These are phyloP conservation scores for Xylaria hypoxylon DNA, from an alignment of 2,329 filamentous ascomycete species.

Conservation along the genomic window DNA sequence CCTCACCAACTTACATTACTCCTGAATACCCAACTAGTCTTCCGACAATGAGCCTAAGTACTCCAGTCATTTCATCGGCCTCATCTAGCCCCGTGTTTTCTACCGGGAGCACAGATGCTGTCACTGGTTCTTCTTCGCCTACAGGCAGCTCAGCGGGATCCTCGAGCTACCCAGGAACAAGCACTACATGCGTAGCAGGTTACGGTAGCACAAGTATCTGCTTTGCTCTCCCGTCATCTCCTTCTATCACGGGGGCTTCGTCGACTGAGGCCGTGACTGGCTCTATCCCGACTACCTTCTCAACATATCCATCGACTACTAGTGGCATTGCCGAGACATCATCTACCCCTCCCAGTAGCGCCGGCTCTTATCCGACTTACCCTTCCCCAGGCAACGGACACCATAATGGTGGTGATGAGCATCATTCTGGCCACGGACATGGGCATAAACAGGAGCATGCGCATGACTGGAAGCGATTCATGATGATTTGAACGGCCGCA, in stretches of 20 bases:
- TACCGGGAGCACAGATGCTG: conserved; percentile 27
- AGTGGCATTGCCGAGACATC: conserved; percentile 7
- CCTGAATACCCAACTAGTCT: conserved; percentile 25
- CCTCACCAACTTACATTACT: conserved; percentile 17
- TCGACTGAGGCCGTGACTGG: conserved; percentile 30
- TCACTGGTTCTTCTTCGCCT: conserved; percentile 29
- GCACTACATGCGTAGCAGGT: conserved; percentile 33
- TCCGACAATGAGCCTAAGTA: conserved; percentile 23
- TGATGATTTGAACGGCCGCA: conserved; percentile 19
- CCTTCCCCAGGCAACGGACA: neutral
- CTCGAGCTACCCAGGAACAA: conserved; percentile 12
- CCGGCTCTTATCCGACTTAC: conserved; percentile 30
- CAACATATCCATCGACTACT: conserved; percentile 22
- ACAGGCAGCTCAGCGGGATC: conserved; percentile 9
- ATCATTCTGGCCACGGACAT: neutral
- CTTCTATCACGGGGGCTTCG: conserved; percentile 23
- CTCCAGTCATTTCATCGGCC: conserved; percentile 31
- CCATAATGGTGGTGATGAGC: neutral
- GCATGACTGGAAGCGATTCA: conserved; percentile 15
- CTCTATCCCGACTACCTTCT: conserved; percentile 31
- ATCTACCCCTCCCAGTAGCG: conserved; percentile 6
- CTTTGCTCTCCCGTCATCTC: conserved; percentile 13
- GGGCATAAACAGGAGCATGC: neutral
- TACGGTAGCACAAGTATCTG: conserved; percentile 35
- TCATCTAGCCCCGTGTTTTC: conserved; percentile 12